Base-by-base conservation (phyloP, 345 rosid genomes). In the Rhizophora apiculata region DNA sequence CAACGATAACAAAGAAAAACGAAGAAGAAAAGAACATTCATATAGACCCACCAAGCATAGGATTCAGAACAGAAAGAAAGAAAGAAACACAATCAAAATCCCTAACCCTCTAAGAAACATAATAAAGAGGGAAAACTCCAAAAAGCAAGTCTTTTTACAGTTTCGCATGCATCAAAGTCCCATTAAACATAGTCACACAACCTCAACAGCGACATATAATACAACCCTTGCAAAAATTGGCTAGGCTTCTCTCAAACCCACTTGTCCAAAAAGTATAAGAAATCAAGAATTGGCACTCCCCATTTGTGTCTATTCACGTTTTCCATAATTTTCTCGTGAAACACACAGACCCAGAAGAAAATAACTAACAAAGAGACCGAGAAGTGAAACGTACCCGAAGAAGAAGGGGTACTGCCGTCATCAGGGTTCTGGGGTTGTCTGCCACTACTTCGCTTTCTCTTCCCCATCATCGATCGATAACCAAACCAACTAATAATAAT, bases 391-490 rank as follows among this genome's bases (percentile, higher is more conserved):
- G 58, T 74, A 82, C 84, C 86, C 61, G 87, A 72, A 59, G 86
- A 72, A 82, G 82, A 46, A 71, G 81, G 79, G 27, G 58, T 65
- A 52, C 62, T 55, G 60, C 60, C 11, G 30, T 51, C 18, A 3
- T 43, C 15, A 43, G 19, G 61, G 51, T 1, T 36, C 24, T 58
- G 34, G 43, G 58, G 46, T 63, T 68, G 57, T 64, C 21, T 56
- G 57, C 57, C 70, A 52, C 66, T 31, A 68, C 52, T 67, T 76
- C 77, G 64, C 79, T 71, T 82, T 75, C 86, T 80, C 77, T 82
- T 84, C 36, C 87, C 85, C 87, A 81, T 81, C 24, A 56, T 59
- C 16, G 22, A 62, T 15, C 60, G 5, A 13, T 43, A 43, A 43
- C 18, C 49, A 3, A 43, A 11, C 49, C 8, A 39, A 43, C 49